phyloP scores from a whole-genome alignment of 495 filamentous ascomycete genomes.

The Xylaria bambusicola region DNA sequence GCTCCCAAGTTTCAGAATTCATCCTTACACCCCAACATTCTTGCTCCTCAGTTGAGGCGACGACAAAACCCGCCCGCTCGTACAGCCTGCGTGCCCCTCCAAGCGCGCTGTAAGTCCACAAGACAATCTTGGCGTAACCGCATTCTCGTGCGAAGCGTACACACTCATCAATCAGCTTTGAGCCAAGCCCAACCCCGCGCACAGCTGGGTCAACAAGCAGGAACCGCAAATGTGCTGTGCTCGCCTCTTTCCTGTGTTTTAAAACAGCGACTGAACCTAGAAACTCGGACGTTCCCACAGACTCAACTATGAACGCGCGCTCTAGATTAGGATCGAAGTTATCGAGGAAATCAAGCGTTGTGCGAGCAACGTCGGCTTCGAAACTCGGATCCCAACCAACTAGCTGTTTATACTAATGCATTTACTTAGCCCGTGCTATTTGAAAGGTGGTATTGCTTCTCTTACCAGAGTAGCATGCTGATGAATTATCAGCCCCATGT shows the following conservation, averaged over 20 bases:
- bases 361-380: neutral
- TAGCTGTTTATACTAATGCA: neutral
- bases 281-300: neutral
- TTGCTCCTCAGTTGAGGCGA: neutral
- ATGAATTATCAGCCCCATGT: conserved; percentile 1
- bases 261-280: conserved; percentile 7
- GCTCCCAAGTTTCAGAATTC: neutral
- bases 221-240: conserved; percentile 6
- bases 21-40: conserved; percentile 5
- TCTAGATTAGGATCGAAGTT: conserved; percentile 2
- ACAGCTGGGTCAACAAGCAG: neutral
- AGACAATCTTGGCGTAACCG: conserved; percentile 1
- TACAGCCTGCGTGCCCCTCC: conserved; percentile 11
- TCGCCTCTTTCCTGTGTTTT: conserved; percentile 2
- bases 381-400: conserved; percentile 5
- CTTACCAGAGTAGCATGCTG: conserved; percentile 3
- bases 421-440: neutral
- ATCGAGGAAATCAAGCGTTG: conserved; percentile 2
- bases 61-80: conserved; percentile 1
- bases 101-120: neutral
- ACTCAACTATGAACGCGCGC: neutral
- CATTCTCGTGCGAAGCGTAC: conserved; percentile 2
- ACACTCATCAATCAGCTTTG: neutral
- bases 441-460: too few species aligned
- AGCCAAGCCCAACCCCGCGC: conserved; percentile 4